Conservation (phyloP, 2,329 filamentous ascomycete genomes). For the Cladorrhinum sp. region DNA sequence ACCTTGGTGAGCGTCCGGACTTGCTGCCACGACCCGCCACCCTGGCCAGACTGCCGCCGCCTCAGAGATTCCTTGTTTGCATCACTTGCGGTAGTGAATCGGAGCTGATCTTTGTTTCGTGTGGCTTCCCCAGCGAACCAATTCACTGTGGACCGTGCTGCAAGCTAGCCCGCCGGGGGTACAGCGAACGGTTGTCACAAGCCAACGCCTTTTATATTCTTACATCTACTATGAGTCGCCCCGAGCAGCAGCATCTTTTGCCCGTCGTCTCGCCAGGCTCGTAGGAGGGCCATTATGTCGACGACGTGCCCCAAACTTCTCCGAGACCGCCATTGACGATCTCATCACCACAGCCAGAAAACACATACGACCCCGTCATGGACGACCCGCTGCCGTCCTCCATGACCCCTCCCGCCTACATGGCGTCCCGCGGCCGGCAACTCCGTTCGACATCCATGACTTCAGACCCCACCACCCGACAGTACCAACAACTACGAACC, state of each 20-base stretch:
- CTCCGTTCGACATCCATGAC: constrained; percentile 31
- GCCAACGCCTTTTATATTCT: constrained; percentile 14
- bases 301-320: constrained; percentile 1
- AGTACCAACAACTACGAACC: constrained; percentile 30
- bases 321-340: constrained; percentile 1
- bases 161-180: constrained; percentile 1
- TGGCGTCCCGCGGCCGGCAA: constrained; percentile 37
- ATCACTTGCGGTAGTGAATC: not conserved
- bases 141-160: constrained; percentile 6
- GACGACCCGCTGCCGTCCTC: constrained; percentile 36
- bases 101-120: constrained; percentile 5
- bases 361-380: constrained; percentile 29
- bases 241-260: constrained; percentile 13
- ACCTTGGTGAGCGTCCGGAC: not conserved
- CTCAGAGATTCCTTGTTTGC: not conserved
- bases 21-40: constrained; percentile 2
- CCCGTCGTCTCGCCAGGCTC: constrained; percentile 25
- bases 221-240: constrained; percentile 22
- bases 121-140: constrained; percentile 7
- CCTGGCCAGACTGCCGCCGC: not conserved
- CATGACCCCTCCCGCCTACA: constrained; percentile 33
- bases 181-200: not conserved
- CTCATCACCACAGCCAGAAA: constrained; percentile 13
- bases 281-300: constrained; percentile 26
- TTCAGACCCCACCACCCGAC: constrained; percentile 46